Evolutionary conservation across 2,329 filamentous ascomycete species (phyloP).

Genomic region (Periconia macrospinosa): DNA sequence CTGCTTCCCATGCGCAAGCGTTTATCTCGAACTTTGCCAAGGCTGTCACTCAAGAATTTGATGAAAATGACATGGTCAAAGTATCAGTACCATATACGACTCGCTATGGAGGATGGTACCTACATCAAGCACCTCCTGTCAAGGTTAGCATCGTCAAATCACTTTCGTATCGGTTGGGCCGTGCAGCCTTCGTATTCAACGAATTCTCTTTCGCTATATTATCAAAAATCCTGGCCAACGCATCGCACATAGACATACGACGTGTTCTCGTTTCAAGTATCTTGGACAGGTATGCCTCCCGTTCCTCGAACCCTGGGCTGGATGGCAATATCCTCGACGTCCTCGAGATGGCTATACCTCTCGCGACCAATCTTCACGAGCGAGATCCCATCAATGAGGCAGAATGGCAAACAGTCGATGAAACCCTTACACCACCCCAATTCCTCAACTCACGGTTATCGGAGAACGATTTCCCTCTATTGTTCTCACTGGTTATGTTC

Average conservation of each 20-base stretch:
- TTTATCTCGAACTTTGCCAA: conserved; percentile 33
- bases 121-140: too few species aligned
- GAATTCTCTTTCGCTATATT: conserved; percentile 34
- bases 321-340: conserved; percentile 19
- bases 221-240: conserved; percentile 25
- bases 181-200: conserved; percentile 36
- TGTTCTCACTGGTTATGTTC: conserved; percentile 11
- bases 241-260: conserved; percentile 43
- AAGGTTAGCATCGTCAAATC: conserved; percentile 50
- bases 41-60: conserved; percentile 31
- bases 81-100: too few species aligned
- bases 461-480: conserved; percentile 2
- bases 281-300: conserved; percentile 25
- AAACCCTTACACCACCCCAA: conserved; percentile 12
- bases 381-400: conserved; percentile 27
- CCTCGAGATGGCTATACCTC: conserved; percentile 33
- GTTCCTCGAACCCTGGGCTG: not conserved
- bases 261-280: conserved; percentile 38
- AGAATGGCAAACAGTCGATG: conserved; percentile 34
- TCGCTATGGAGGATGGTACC: too few species aligned
- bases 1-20: conserved; percentile 28
- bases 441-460: not conserved
- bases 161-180: conserved; percentile 43
- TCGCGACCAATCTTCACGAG: conserved; percentile 42
- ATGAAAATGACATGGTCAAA: conserved; percentile 20